Evolutionary conservation across 331 rosid species (phyloP), one percentile per base, ranked within the genome.

Genomic region (Quercus lobata): DNA sequence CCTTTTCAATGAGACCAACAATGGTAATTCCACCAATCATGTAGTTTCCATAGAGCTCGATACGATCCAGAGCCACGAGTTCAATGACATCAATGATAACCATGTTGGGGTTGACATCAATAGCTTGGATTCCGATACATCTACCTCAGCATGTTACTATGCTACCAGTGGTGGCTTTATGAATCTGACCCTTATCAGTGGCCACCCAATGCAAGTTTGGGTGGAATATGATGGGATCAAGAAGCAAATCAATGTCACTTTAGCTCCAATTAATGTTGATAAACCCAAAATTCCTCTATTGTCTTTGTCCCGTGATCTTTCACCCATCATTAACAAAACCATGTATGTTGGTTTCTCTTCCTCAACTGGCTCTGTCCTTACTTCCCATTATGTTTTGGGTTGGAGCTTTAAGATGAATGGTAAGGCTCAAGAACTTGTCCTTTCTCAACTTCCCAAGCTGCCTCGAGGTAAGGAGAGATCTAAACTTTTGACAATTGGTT

Each of bases 391-490:
- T 44, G 12, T 84, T 56, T 4, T 79, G 30, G 90, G 83, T 25
- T 87, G 88, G 88, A 87, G 90, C 80, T 84, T 84, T 53, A 18
- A 32, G 19, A 49, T 76, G 22, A 81, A 87, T 7, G 84, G 88
- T 19, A 56, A 53, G 32, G 84, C 81, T 21, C 78, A 56, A 74
- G 63, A 46, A 2, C 81, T 84, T 15, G 41, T 1, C 19, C 56
- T 57, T 19, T 81, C 86, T 25, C 65, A 53, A 17, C 88, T 87
- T 18, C 88, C 88, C 5, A 52, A 62, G 69, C 75, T 76, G 34
- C 84, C 87, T 22, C 37, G 8, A 55, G 71, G n/a, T 11, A 24
- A 44, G 18, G 34, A 76, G 21, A 16, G 5, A 65, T 57, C 75
- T 32, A 46, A 71, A 21, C 12, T 84, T 52, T n/a, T 57, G 9